Evolutionary conservation across 1,139 yeast species (phyloP).

Genomic region (Lodderomyces metapsilosis): DNA sequence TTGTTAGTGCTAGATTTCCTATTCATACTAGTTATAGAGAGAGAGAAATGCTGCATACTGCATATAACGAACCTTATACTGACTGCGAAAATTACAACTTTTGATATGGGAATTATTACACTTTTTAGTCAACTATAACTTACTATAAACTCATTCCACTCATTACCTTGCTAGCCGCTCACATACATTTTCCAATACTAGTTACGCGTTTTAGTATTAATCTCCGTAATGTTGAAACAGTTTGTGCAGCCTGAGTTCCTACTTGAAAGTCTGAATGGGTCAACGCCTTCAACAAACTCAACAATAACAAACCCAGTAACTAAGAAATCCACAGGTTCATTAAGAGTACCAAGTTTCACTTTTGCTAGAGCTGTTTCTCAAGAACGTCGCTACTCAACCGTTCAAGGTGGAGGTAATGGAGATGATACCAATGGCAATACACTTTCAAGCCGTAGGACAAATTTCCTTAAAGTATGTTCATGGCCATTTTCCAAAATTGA

Average conservation of each 20-base stretch:
- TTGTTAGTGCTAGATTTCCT: too few relatives aligned
- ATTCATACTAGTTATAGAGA: too few relatives aligned
- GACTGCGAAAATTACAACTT: constrained; percentile 3
- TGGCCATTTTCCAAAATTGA: constrained; percentile 16
- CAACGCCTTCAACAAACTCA: constrained; percentile 7
- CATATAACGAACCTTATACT: not conserved
- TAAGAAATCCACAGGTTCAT: constrained; percentile 3
- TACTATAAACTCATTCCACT: too few relatives aligned
- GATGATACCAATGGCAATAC: not conserved
- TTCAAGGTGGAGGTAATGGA: constrained; percentile 1
- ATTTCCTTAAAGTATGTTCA: constrained; percentile 14
- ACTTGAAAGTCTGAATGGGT: constrained; percentile 9
- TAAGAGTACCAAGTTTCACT: constrained; percentile 11
- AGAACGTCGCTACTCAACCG: constrained; percentile 4
- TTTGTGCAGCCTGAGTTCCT: constrained; percentile 12
- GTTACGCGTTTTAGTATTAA: not conserved
- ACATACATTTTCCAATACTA: not conserved
- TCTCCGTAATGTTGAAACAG: constrained; percentile 11
- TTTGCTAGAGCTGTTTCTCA: constrained; percentile 8
- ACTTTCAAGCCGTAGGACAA: constrained; percentile 9
- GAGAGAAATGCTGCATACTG: not conserved
- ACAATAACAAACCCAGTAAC: constrained; percentile 6
- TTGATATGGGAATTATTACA: not conserved
- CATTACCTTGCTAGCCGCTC: not conserved
- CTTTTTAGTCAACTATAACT: too few relatives aligned